Conservation (phyloP, 1,284 basidiomycete genomes). For the Salmacisia buchloeana region DNA sequence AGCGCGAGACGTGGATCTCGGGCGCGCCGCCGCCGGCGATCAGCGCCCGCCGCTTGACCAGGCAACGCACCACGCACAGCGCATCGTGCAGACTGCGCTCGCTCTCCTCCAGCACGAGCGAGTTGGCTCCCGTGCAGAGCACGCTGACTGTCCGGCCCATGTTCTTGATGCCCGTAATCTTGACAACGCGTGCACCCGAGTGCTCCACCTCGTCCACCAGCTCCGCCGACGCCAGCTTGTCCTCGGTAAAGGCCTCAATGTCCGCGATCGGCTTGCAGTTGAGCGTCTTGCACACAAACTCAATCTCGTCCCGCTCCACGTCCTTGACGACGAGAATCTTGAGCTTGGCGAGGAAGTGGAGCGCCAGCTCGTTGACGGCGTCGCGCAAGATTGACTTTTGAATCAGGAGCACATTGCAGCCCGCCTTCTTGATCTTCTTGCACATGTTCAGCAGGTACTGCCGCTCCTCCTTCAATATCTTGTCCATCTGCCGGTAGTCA, state of each 20-base stretch:
- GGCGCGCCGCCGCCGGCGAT: slow-evolving; percentile 97
- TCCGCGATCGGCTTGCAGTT: slow-evolving; percentile 95
- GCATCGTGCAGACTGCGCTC: slow-evolving; percentile 97
- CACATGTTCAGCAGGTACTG: slow-evolving; percentile 96
- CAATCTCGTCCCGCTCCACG: slow-evolving; percentile 96
- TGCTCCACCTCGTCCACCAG: slow-evolving; percentile 84
- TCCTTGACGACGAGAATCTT: slow-evolving; percentile 97
- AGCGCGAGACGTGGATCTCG: slow-evolving; percentile 94
- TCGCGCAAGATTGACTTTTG: slow-evolving; percentile 99
- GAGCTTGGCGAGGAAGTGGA: slow-evolving; percentile 95
- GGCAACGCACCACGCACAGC: slow-evolving; percentile 91
- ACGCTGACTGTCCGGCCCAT: slow-evolving; percentile 90
- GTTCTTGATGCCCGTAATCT: slow-evolving; percentile 92
- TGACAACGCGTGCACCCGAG: slow-evolving; percentile 83
- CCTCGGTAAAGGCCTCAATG: slow-evolving; percentile 96
- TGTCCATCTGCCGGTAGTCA: slow-evolving; percentile 99
- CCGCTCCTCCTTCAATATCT: slow-evolving; percentile 97
- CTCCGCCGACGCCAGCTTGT: slow-evolving; percentile 95
- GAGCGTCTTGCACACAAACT: slow-evolving; percentile 90
- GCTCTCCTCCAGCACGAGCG: slow-evolving; percentile 90
- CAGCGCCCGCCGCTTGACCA: slow-evolving; percentile 95
- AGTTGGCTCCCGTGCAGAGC: slow-evolving; percentile 89
- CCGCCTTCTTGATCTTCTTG: slow-evolving; percentile 99
- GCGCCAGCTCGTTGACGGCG: slow-evolving; percentile 95
- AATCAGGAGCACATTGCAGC: slow-evolving; percentile 96